Conservation (phyloP, 2,329 filamentous ascomycete species). For the Exophiala mesophila region DNA sequence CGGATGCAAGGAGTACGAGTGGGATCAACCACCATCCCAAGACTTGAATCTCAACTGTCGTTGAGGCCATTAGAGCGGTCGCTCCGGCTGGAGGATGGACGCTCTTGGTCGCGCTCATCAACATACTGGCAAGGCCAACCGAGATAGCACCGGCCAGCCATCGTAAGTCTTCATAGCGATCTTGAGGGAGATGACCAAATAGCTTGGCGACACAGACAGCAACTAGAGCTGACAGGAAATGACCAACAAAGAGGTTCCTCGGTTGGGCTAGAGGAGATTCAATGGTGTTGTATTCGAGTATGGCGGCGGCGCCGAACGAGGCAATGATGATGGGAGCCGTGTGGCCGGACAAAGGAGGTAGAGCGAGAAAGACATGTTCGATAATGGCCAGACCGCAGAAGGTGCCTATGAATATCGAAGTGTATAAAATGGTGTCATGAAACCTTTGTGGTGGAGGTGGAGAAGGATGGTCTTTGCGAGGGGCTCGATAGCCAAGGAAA, state of each 20-base stretch:
- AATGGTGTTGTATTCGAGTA: constrained; percentile 69
- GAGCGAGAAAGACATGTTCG: constrained; percentile 51
- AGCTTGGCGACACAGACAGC: constrained; percentile 62
- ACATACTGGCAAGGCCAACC: constrained; percentile 57
- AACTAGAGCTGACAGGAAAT: constrained; percentile 57
- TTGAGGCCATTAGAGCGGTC: constrained; percentile 64
- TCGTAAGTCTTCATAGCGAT: constrained; percentile 47
- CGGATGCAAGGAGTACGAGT: constrained; percentile 56
- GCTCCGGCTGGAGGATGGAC: constrained; percentile 71
- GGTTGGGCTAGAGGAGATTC: constrained; percentile 69
- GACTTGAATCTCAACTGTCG: constrained; percentile 48
- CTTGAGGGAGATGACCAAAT: constrained; percentile 48
- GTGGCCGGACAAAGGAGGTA: constrained; percentile 50
- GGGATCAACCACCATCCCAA: constrained; percentile 68
- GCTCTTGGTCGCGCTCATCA: constrained; percentile 68
- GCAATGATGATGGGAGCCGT: constrained; percentile 60
- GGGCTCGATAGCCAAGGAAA: constrained; percentile 60
- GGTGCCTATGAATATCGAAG: constrained; percentile 62
- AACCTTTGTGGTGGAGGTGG: constrained; percentile 27
- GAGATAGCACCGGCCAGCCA: constrained; percentile 63
- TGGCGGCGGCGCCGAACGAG: constrained; percentile 69
- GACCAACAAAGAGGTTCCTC: constrained; percentile 63
- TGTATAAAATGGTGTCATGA: constrained; percentile 55
- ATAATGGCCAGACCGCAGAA: constrained; percentile 59
- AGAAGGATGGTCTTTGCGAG: constrained; percentile 24